These are phyloP conservation scores for Metarhizium anisopliae DNA, from an alignment of 2,329 filamentous ascomycete species.

Conservation along the genomic window DNA sequence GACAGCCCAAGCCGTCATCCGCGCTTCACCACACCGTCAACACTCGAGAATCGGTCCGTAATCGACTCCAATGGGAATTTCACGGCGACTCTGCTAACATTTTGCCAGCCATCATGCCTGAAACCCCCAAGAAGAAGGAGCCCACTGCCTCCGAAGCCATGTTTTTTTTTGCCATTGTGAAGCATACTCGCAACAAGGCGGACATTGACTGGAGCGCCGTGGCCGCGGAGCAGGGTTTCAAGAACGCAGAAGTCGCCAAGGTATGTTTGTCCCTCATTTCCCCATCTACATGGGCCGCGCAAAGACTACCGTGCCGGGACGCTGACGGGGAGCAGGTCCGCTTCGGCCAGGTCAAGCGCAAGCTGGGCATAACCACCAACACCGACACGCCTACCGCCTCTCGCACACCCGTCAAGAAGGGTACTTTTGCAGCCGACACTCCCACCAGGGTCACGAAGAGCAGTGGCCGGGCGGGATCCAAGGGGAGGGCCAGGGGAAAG, in stretches of 20 bases:
- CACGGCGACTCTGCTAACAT: not conserved
- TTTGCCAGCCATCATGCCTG: not conserved
- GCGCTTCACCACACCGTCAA: not conserved
- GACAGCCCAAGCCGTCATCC: not conserved
- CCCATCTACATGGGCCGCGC: not conserved
- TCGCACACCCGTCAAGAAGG: constrained; percentile 15
- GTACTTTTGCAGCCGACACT: constrained; percentile 6
- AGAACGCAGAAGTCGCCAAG: constrained; percentile 36
- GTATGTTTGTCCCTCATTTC: constrained; percentile 14
- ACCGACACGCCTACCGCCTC: constrained; percentile 5
- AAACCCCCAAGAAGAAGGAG: constrained; percentile 19
- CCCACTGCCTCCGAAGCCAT: constrained; percentile 32
- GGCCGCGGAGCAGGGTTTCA: constrained; percentile 32
- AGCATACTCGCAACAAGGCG: constrained; percentile 31
- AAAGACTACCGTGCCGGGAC: not conserved
- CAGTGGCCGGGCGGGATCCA: constrained; percentile 13
- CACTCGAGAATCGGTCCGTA: not conserved
- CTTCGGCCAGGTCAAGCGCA: constrained; percentile 41
- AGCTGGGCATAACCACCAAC: constrained; percentile 29
- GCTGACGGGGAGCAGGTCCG: constrained; percentile 24
- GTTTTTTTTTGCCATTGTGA: constrained; percentile 36
- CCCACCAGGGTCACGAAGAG: constrained; percentile 23
- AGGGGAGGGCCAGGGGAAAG: constrained; percentile 13
- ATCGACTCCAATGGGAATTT: not conserved
- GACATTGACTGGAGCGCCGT: constrained; percentile 40